A percentile compares a stretch with the other conserved stretches of the same genome.
Evolutionary conservation across 495 filamentous ascomycete species (phyloP).

Genomic region (Oidiodendron maius): DNA sequence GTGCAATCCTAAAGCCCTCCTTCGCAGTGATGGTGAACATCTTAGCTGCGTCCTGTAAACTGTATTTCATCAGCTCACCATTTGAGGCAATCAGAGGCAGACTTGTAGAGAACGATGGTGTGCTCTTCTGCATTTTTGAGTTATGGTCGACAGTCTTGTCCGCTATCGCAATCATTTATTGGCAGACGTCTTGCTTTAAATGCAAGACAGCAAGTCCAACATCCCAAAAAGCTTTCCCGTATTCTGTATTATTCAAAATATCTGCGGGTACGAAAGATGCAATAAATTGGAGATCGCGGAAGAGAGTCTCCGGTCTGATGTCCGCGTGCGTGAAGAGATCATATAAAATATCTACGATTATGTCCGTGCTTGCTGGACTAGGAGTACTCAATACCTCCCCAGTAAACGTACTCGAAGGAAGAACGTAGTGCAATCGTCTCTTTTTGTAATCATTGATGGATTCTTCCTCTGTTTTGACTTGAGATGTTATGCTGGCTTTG

Average conservation of each 20-base stretch:
- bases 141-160: slow-evolving; percentile 64
- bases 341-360: slow-evolving; percentile 74
- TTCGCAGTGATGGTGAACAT: slow-evolving; percentile 96
- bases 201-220: slow-evolving; percentile 80
- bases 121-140: slow-evolving; percentile 41
- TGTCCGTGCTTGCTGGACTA: slow-evolving; percentile 54
- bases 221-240: slow-evolving; percentile 92
- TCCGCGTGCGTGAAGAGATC: slow-evolving; percentile 69
- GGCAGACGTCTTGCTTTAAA: slow-evolving; percentile 83
- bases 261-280: slow-evolving; percentile 81
- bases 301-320: slow-evolving; percentile 82
- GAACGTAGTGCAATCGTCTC: slow-evolving; percentile 48
- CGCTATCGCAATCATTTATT: slow-evolving; percentile 83
- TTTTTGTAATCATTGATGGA: slow-evolving; percentile 64
- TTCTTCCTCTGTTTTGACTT: slow-evolving; percentile 48
- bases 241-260: slow-evolving; percentile 76
- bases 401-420: slow-evolving; percentile 24
- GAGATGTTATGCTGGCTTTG: slow-evolving; percentile 7
- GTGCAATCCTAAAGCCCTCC: slow-evolving; percentile 87
- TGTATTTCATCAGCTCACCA: slow-evolving; percentile 38
- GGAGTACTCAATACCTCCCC: slow-evolving; percentile 29
- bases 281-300: slow-evolving; percentile 93
- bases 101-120: slow-evolving; percentile 5
- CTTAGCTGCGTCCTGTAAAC: slow-evolving; percentile 76
- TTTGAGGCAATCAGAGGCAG: slow-evolving; percentile 7